Conservation (phyloP, 2,329 filamentous ascomycete species). For the Penicillium griseofulvum region DNA sequence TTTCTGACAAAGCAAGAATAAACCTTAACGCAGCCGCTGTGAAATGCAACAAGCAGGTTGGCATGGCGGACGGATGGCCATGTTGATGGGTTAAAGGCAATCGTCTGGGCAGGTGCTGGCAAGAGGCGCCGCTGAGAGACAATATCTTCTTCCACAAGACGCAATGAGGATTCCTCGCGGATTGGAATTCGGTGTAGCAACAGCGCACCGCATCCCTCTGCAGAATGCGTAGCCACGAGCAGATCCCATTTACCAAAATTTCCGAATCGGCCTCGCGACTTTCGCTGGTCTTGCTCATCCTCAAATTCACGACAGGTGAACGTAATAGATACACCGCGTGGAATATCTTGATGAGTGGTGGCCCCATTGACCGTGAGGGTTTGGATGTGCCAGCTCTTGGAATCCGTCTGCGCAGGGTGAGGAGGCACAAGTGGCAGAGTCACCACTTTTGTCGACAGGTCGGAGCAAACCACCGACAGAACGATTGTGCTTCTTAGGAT, state of each 20-base stretch:
- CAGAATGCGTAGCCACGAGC: slow-evolving; percentile 47
- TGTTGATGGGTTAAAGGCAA: slow-evolving; percentile 55
- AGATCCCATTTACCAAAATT: slow-evolving; percentile 40
- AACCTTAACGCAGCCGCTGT: slow-evolving; percentile 56
- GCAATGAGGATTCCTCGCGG: slow-evolving; percentile 24
- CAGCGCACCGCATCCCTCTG: slow-evolving; percentile 46
- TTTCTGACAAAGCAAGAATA: slow-evolving; percentile 51
- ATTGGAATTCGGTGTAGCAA: slow-evolving; percentile 46
- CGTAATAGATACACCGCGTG: slow-evolving; percentile 53
- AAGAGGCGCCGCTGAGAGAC: slow-evolving; percentile 49
- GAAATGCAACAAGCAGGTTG: slow-evolving; percentile 55
- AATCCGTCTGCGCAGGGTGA: slow-evolving; percentile 40
- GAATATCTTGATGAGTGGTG: slow-evolving; percentile 51
- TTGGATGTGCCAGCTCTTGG: slow-evolving; percentile 44
- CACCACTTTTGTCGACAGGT: slow-evolving; percentile 56
- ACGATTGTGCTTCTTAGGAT: slow-evolving; percentile 53
- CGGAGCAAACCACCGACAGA: slow-evolving; percentile 55
- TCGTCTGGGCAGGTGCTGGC: slow-evolving; percentile 49
- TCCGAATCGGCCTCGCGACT: slow-evolving; percentile 30
- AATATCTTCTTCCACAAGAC: slow-evolving; percentile 37
- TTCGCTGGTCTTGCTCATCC: slow-evolving; percentile 30
- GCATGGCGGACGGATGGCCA: slow-evolving; percentile 55
- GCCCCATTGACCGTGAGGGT: slow-evolving; percentile 48
- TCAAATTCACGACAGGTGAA: slow-evolving; percentile 47
- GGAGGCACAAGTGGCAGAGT: slow-evolving; percentile 56